phyloP scores from a whole-genome alignment of 345 rosid species.

The Salix purpurea region DNA sequence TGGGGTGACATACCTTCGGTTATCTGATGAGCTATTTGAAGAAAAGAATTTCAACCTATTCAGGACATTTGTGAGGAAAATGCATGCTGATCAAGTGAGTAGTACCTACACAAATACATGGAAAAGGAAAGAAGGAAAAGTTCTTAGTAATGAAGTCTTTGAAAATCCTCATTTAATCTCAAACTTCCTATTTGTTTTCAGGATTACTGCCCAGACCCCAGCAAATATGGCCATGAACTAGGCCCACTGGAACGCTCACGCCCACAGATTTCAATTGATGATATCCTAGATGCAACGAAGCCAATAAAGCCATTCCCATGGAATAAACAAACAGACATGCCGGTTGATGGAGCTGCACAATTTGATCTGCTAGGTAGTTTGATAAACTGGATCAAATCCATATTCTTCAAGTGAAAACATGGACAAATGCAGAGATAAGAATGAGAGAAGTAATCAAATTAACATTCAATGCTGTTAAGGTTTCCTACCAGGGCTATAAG shows the following conservation, averaged over 20 bases:
- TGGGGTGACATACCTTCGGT: constrained; percentile 70
- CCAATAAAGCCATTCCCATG: constrained; percentile 59
- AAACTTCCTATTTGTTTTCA: constrained; percentile 11
- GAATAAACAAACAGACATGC: constrained; percentile 63
- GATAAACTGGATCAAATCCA: constrained; percentile 24
- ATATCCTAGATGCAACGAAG: constrained; percentile 54
- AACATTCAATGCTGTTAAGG: too few relatives aligned
- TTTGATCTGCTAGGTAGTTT: constrained; percentile 28
- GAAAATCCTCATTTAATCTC: too few relatives aligned
- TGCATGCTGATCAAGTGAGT: constrained; percentile 82
- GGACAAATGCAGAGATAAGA: not conserved
- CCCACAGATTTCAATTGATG: constrained; percentile 41
- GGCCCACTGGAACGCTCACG: constrained; percentile 45
- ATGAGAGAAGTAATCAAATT: not conserved
- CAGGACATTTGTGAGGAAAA: constrained; percentile 68
- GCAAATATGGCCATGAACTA: constrained; percentile 48
- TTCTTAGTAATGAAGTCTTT: too few relatives aligned
- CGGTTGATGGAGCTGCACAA: constrained; percentile 31
- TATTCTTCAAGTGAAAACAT: constrained; percentile 33
- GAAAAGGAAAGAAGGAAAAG: too few relatives aligned
- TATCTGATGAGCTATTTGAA: constrained; percentile 46
- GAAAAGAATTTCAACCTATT: constrained; percentile 49
- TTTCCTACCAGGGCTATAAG: not conserved
- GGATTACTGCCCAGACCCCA: constrained; percentile 49
- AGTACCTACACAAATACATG: not conserved